Evolutionary conservation across 108 stramenopile genomes (phyloP), one percentile per base, ranked within the genome.

Genomic region (Cyclotella distinguenda): DNA sequence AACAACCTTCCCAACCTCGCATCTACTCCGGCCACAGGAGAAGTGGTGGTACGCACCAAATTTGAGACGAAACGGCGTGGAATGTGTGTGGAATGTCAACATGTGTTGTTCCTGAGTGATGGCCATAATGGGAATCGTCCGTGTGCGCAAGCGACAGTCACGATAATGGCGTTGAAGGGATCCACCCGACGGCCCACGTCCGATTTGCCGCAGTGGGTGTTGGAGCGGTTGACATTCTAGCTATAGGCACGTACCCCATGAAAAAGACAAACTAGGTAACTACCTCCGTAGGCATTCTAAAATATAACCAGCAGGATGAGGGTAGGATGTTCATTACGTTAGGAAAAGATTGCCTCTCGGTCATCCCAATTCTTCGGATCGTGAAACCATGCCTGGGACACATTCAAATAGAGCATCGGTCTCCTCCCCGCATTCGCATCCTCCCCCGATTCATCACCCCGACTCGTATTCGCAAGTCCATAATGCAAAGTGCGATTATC

Each of bases 401-500:
- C 76, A 63, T 93, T 95, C 56, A 80, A 67, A 66, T 95, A 95
- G 33, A 91, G 70, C 55, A 95, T 55, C 11, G 88, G 88, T 36
- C 91, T 75, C 19, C 84, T 55, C 2, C 77, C 77, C 11, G 59
- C 73, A 16, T 70, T 61, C 22, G 46, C 44, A 16, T 77, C 44
- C 19, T 30, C 48, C 28, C 54, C 70, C 11, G 43, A 47, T 22
- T 21, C 32, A 23, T 76, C 74, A 27, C 60, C 51, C 18, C 13
- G 4, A 33, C 86, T 86, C 8, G 54, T 77, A 54, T 95, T 95
- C 30, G 90, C 85, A 34, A 95, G 66, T 11, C 95, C 95, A 64
- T 89, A 92, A 47, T 95, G 95, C 0, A 95, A 48, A 4, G 86
- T 79, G 0, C 94, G 74, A 46, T 84, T 85, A 59, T 95, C 95